These are phyloP conservation scores for Magnaporthiopsis poae DNA, from an alignment of 2,329 filamentous ascomycete genomes.

Conservation along the genomic window DNA sequence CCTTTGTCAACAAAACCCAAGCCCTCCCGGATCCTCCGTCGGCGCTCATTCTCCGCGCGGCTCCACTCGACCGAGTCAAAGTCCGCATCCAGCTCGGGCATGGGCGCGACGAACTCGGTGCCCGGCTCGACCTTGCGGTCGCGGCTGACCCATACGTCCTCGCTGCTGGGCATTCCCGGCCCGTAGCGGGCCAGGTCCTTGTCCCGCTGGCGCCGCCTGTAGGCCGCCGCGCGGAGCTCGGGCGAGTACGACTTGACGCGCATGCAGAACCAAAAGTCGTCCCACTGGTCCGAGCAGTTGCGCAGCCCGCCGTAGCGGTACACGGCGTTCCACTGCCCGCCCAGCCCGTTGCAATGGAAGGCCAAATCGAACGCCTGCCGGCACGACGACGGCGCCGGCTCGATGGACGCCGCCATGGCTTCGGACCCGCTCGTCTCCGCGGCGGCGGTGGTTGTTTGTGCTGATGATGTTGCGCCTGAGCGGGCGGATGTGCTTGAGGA, in stretches of 20 bases:
- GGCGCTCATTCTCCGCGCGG: constrained; percentile 25
- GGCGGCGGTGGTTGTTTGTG: constrained; percentile 4
- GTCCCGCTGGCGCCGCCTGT: constrained; percentile 58
- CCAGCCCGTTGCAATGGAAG: constrained; percentile 86
- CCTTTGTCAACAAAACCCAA: constrained; percentile 17
- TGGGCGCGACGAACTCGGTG: constrained; percentile 29
- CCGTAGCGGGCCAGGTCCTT: constrained; percentile 57
- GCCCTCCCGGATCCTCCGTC: constrained; percentile 25
- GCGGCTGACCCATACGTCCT: constrained; percentile 81
- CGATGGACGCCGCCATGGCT: constrained; percentile 55
- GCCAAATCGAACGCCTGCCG: constrained; percentile 82
- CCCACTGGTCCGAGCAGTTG: constrained; percentile 75
- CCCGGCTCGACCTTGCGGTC: constrained; percentile 45
- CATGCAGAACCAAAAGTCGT: constrained; percentile 98
- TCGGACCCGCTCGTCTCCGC: constrained; percentile 21
- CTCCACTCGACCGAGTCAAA: constrained; percentile 35
- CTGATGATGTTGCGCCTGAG: neutral
- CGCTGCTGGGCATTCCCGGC: constrained; percentile 58
- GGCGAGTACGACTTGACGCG: constrained; percentile 57
- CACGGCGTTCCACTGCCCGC: constrained; percentile 82
- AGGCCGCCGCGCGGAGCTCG: constrained; percentile 47
- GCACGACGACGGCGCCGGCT: constrained; percentile 79
- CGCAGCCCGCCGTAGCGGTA: constrained; percentile 76
- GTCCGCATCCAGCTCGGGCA: constrained; percentile 17
- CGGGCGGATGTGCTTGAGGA: constrained; percentile 12